Conservation (phyloP, 805 yeast species). For the Saturnispora silvae region DNA sequence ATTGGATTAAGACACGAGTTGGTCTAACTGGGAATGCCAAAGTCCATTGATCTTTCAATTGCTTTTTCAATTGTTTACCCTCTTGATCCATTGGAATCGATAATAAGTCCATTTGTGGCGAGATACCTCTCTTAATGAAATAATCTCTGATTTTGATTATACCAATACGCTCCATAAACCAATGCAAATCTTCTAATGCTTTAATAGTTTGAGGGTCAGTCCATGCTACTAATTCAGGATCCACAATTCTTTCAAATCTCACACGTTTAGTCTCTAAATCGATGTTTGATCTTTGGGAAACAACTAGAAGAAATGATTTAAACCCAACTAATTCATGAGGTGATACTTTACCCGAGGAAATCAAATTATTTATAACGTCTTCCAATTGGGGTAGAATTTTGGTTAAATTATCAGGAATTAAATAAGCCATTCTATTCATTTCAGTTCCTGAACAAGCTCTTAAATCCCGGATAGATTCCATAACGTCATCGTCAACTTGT, state of each 20-base stretch:
- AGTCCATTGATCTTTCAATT: conserved; percentile 84
- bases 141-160: conserved; percentile 89
- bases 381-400: conserved; percentile 76
- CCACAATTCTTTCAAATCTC: conserved; percentile 78
- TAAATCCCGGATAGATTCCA: conserved; percentile 75
- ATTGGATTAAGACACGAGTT: conserved; percentile 88
- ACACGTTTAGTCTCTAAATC: conserved; percentile 56
- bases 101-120: conserved; percentile 63
- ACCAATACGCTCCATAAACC: conserved; percentile 98
- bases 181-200: conserved; percentile 79
- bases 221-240: conserved; percentile 90
- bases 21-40: conserved; percentile 92
- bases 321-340: conserved; percentile 85
- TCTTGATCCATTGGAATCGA: conserved; percentile 82
- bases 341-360: conserved; percentile 30
- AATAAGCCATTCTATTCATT: conserved; percentile 81
- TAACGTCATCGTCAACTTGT: conserved; percentile 50
- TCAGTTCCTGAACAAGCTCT: conserved; percentile 93
- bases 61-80: conserved; percentile 67
- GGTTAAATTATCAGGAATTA: conserved; percentile 87
- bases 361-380: conserved; percentile 62
- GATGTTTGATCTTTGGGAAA: conserved; percentile 75
- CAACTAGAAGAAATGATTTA: conserved; percentile 82
- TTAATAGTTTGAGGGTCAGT: conserved; percentile 82
- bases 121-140: conserved; percentile 72